Evolutionary conservation across 257 asterid genomes (phyloP).

Genomic region (Mitragyna speciosa): DNA sequence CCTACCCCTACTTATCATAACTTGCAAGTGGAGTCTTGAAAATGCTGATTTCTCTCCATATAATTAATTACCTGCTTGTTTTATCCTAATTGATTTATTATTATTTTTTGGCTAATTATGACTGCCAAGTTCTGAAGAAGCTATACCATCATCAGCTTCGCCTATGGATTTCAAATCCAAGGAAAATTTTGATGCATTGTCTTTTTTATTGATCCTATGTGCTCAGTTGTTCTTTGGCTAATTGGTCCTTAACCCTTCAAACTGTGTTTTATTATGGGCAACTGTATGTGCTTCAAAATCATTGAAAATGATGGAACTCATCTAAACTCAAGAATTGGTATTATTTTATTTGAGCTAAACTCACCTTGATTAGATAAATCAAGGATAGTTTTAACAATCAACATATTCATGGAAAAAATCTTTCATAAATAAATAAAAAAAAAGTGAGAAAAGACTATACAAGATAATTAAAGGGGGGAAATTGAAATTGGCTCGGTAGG

Average conservation of each 20-base stretch:
- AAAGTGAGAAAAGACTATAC: neutral
- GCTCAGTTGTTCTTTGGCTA: neutral
- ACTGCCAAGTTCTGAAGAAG: neutral
- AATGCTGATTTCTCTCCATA: neutral
- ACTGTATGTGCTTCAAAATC: neutral
- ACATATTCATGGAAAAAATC: neutral
- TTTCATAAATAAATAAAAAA: neutral
- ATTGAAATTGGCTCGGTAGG: neutral
- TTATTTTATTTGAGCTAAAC: too few species aligned
- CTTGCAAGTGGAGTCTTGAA: conserved; percentile 5
- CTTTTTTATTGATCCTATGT: conserved; percentile 6
- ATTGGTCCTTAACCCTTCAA: neutral
- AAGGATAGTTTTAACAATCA: too few species aligned
- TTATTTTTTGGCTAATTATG: neutral
- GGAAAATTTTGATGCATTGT: neutral
- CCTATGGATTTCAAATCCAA: neutral
- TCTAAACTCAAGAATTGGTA: too few species aligned
- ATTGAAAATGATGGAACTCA: neutral
- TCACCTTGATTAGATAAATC: too few species aligned
- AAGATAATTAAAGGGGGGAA: neutral
- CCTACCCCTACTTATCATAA: neutral
- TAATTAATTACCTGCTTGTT: neutral
- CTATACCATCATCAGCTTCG: neutral
- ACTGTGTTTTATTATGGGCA: neutral
- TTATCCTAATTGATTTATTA: neutral